Evolutionary conservation across 352 stramenopile species (phyloP), one percentile per base, ranked within the genome.

Genomic region (Phytopythium mirpurense): DNA sequence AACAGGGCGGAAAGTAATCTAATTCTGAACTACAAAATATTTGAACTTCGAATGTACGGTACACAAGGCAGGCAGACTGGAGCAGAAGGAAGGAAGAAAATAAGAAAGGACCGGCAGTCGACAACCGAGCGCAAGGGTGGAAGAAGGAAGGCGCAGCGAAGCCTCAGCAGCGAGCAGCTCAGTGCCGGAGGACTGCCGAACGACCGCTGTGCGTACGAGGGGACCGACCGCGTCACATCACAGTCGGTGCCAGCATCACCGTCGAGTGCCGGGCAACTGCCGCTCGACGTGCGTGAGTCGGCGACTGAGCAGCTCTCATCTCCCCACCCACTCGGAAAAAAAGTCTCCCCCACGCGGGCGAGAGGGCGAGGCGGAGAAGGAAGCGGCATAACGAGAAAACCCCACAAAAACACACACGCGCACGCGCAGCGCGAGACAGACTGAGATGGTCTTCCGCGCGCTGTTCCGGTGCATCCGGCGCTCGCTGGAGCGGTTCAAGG

Each of bases 381-480:
- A 12, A 47, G 12, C n/a, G n/a, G 6, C 46, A 52, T 23, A 32
- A n/a, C n/a, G 16, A 52, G 46, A 52, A 52, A 52, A 52, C 18
- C 45, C 46, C 29, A 38, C 31, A 40, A 52, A 51, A 26, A 38
- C 5, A 36, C 16, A 38, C 27, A 51, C 23, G 21, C 11, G 5
- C 11, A 21, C 41, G 9, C 29, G 36, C 15, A 6, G 16, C 14
- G 14, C 14, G 18, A 12, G 19, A 9, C 43, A 32, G 5, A 32
- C 29, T 5, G 31, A 12, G 35, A 75, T 75, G 50, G 48, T 54
- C 59, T 70, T 75, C 51, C 70, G 68, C 51, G 54, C 67, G 51
- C 60, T 75, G 10, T 53, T 72, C 43, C 60, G 63, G 44, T 75
- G 63, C 55, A 62, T 75, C 47, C 60, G 63, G 26, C 60, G 60